These are phyloP conservation scores for Aspergillus viridinutans DNA, from an alignment of 2,329 filamentous ascomycete species.

Conservation along the genomic window DNA sequence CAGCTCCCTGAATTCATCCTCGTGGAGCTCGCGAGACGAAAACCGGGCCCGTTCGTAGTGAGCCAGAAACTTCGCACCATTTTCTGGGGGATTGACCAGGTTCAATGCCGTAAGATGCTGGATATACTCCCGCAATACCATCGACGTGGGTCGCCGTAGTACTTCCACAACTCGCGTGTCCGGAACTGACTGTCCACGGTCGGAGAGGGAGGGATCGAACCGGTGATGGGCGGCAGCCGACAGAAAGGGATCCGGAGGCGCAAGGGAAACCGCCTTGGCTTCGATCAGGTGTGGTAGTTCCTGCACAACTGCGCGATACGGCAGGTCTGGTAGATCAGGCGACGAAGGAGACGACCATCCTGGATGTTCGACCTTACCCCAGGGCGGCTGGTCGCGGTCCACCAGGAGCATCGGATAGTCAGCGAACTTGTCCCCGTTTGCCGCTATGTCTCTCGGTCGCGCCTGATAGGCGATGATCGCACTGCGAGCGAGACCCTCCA, in stretches of 20 bases:
- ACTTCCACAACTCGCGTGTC: constrained; percentile 66
- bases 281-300: constrained; percentile 89
- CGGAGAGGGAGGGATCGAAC: constrained; percentile 25
- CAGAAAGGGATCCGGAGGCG: constrained; percentile 53
- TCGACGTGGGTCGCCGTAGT: constrained; percentile 64
- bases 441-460: constrained; percentile 58
- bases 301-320: constrained; percentile 74
- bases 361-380: constrained; percentile 79
- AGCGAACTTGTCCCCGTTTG: constrained; percentile 33
- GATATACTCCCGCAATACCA: constrained; percentile 78
- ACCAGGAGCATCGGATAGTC: constrained; percentile 30
- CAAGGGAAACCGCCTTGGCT: constrained; percentile 84
- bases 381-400: constrained; percentile 52
- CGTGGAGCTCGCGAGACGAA: constrained; percentile 64
- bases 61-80: constrained; percentile 60
- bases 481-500: constrained; percentile 67
- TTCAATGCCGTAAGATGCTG: constrained; percentile 63
- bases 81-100: constrained; percentile 53
- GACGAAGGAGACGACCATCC: constrained; percentile 84
- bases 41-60: constrained; percentile 84
- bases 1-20: constrained; percentile 67
- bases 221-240: constrained; percentile 31
- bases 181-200: constrained; percentile 43
- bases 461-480: constrained; percentile 77
- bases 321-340: constrained; percentile 70